Conservation (phyloP, 495 filamentous ascomycete genomes). For the Penicillium goetzii region DNA sequence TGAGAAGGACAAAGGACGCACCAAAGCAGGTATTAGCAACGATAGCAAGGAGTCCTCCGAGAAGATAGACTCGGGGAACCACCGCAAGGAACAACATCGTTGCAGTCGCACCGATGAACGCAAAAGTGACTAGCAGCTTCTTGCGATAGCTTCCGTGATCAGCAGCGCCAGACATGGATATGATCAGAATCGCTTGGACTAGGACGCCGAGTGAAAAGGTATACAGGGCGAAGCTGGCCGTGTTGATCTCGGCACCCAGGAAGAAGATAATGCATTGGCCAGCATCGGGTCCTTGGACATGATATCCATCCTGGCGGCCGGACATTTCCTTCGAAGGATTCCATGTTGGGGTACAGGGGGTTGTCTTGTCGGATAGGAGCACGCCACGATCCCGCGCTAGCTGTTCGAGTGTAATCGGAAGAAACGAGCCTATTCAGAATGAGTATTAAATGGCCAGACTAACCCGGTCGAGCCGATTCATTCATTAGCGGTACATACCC, state of each 20-base stretch:
- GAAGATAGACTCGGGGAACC: conserved; percentile 69
- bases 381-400: conserved; percentile 89
- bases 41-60: conserved; percentile 83
- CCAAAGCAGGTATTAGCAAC: conserved; percentile 89
- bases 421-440: conserved; percentile 72
- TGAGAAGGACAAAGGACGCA: conserved; percentile 82
- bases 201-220: conserved; percentile 92
- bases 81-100: conserved; percentile 91
- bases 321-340: conserved; percentile 33
- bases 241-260: conserved; percentile 86
- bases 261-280: conserved; percentile 83
- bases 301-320: conserved; percentile 27
- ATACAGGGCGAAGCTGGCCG: conserved; percentile 97
- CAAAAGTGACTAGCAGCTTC: conserved; percentile 79
- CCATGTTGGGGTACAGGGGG: conserved; percentile 66
- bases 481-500: conserved; percentile 54
- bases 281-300: conserved; percentile 34
- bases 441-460: background rate
- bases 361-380: conserved; percentile 71
- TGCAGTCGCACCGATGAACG: conserved; percentile 73
- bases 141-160: conserved; percentile 96
- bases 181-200: conserved; percentile 84
- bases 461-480: background rate
- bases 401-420: conserved; percentile 94
- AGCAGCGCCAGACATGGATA: conserved; percentile 93